A percentile compares a stretch with the other conserved stretches of the same genome.
Conservation (phyloP, 1,139 yeast species). For the Saccharomyces hybrid region DNA sequence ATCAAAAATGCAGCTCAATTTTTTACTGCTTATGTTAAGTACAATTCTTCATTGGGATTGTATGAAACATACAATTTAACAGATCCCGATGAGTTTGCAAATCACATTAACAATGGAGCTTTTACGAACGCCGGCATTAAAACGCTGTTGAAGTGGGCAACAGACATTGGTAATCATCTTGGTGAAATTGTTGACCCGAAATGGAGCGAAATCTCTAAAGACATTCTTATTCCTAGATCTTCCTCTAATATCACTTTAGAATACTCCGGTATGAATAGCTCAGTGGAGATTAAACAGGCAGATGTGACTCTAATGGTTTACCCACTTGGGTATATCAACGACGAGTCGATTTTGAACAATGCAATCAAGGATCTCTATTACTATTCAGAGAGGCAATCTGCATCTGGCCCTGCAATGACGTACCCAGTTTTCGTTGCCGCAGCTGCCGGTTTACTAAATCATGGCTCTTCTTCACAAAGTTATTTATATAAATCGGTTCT, state of each 20-base stretch:
- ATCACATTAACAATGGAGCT: constrained; percentile 73
- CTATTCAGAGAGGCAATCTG: constrained; percentile 65
- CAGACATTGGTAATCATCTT: constrained; percentile 48
- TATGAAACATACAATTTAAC: constrained; percentile 64
- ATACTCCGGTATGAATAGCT: constrained; percentile 70
- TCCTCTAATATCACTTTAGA: constrained; percentile 53
- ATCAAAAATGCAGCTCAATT: constrained; percentile 64
- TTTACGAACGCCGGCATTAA: constrained; percentile 74
- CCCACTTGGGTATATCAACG: constrained; percentile 48
- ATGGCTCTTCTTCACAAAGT: constrained; percentile 71
- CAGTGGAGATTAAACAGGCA: constrained; percentile 69
- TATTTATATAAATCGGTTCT: constrained; percentile 58
- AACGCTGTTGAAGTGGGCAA: constrained; percentile 56
- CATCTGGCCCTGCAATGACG: constrained; percentile 85
- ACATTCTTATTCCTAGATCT: constrained; percentile 56
- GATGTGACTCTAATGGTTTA: constrained; percentile 71
- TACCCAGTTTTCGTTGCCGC: constrained; percentile 75
- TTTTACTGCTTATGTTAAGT: constrained; percentile 50
- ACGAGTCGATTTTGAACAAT: constrained; percentile 33
- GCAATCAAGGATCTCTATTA: constrained; percentile 56
- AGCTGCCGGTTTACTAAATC: constrained; percentile 47
- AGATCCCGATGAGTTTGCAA: constrained; percentile 84
- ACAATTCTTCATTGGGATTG: constrained; percentile 41
- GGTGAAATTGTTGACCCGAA: constrained; percentile 37
- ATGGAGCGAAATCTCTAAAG: constrained; percentile 47